Base-by-base conservation (phyloP, 805 yeast species). In the Candida verbasci region DNA sequence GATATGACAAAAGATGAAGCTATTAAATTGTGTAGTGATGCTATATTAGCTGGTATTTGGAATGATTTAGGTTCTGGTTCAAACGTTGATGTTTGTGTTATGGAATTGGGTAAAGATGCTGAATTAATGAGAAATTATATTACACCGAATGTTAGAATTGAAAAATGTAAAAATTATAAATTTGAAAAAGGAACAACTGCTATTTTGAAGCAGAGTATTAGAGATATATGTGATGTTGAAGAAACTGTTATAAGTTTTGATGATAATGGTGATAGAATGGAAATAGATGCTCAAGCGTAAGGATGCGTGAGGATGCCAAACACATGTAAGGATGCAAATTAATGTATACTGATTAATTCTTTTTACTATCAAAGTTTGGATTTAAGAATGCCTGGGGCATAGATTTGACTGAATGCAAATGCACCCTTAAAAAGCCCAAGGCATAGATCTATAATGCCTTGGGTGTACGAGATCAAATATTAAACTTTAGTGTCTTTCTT, bases 1-100 rank as follows among this genome's bases (percentile, higher is more conserved):
- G 86, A 76, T 47, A 62, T 93, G 68, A 73, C 80, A 16, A 83
- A 71, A 57, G 95, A 88, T 32, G 95, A 87, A 58, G 97, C 97
- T n/a, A 79, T 88, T 67, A 79, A 77, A 49, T 71, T 93, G 37
- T 91, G 96, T 43, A 70, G 96, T 3, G 88, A 86, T 48, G 97
- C 97, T 17, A 93, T 93, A 54, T 86, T 86, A 65, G 87, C 96
- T 12, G 98, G 98, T 76, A 91, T 93, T 53, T 93, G 96, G 96
- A 93, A 93, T 63, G 98, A 93, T 72, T 76, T 91, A 56, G 98
- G 98, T 34, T 91, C 97, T 1, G 98, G 98, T 58, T 93, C 98
- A 20, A 93, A 93, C 56, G 97, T 93, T 24, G 98, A 93, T 59
- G 70, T 93, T 44, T 93, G 97, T 70, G 97, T 93, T 12, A 87